Base-by-base conservation (phyloP, 2,329 filamentous ascomycete genomes). In the Biscogniauxia sp. region DNA sequence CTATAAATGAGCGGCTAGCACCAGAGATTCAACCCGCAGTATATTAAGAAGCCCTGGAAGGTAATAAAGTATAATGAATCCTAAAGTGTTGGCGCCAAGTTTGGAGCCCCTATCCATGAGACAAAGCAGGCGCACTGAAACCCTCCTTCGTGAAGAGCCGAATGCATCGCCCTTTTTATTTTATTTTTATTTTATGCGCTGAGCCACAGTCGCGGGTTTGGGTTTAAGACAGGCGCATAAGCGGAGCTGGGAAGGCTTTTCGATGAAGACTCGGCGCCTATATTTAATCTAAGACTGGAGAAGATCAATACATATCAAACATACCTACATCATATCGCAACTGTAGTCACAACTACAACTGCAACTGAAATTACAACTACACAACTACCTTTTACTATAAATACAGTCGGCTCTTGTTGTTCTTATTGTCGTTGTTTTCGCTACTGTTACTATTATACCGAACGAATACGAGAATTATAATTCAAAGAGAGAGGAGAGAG, bases 161-260 rank as follows among this genome's bases (percentile, higher is more conserved):
- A 54, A 58, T 49, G 54, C 51, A 54, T 54, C 28, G 6, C 28
- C 57, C 51, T 20, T 28, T 53, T 57, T 54, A 54, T 32, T 51
- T 23, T 23, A 23, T 23, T 23, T 23, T 23, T 23, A 23, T 23
- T 5, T 23, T 23, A 61, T 51, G 59, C 57, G 63, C 63, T 57
- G 61, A 65, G 63, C 63, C 63, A 65, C 63, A 57, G 56, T 59
- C 51, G 32, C 57, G 25, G 51, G 20, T 23, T 19, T 7, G n/a
- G 8, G 25, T 20, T 58, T 51, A 52, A 53, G 56, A 58, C 56
- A 5, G 56, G 61, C 63, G 61, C 56, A 56, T 60, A 61, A 49
- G 50, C 57, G 23, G 54, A 58, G 59, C 57, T 57, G 57, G 58
- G 28, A 58, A 49, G 32, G 25, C 51, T 50, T 23, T 23, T 32